phyloP scores from a whole-genome alignment of 2,329 filamentous ascomycete species.

The Lecanoromycetidae sp. region DNA sequence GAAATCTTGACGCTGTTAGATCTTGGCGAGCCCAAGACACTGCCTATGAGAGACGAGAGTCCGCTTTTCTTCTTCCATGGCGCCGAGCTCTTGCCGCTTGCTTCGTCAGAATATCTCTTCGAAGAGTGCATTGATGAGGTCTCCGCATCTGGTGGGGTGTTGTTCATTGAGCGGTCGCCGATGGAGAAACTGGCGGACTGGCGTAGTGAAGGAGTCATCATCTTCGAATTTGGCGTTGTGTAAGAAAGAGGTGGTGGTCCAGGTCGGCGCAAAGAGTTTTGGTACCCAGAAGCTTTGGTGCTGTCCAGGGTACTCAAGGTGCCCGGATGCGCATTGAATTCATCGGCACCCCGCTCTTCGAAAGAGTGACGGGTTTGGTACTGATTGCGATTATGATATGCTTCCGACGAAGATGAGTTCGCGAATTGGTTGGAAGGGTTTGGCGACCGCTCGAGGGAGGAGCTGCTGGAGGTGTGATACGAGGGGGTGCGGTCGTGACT shows the following conservation, averaged over 20 bases:
- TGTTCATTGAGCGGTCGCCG: slow-evolving; percentile 41
- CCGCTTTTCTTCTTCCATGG: slow-evolving; percentile 72
- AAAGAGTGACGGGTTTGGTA: slow-evolving; percentile 15
- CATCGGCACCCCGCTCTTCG: slow-evolving; percentile 29
- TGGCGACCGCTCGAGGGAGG: slow-evolving; percentile 33
- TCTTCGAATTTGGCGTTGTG: slow-evolving; percentile 43
- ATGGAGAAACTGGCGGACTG: slow-evolving; percentile 55
- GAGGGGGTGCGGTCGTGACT: slow-evolving; percentile 28
- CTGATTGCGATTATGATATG: slow-evolving; percentile 15
- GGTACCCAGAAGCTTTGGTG: slow-evolving; percentile 23
- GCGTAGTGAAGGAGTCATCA: slow-evolving; percentile 46
- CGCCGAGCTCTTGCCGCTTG: slow-evolving; percentile 47
- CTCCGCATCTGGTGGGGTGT: slow-evolving; percentile 31
- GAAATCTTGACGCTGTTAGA: slow-evolving; percentile 70
- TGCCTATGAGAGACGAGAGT: slow-evolving; percentile 79
- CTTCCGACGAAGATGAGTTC: slow-evolving; percentile 3
- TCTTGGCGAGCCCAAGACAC: slow-evolving; percentile 69
- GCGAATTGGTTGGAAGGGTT: slow-evolving; percentile 18
- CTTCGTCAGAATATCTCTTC: slow-evolving; percentile 72
- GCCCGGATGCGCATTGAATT: slow-evolving; percentile 32
- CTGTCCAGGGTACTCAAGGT: slow-evolving; percentile 34
- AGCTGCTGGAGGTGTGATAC: slow-evolving; percentile 36
- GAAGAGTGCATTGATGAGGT: slow-evolving; percentile 43
- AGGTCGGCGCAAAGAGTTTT: slow-evolving; percentile 28
- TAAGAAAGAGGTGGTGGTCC: slow-evolving; percentile 38